Percentiles rank a stretch among this genome's conserved stretches.
phyloP scores from a whole-genome alignment of 2,329 filamentous ascomycete species.

The Anisogramma anomala region DNA sequence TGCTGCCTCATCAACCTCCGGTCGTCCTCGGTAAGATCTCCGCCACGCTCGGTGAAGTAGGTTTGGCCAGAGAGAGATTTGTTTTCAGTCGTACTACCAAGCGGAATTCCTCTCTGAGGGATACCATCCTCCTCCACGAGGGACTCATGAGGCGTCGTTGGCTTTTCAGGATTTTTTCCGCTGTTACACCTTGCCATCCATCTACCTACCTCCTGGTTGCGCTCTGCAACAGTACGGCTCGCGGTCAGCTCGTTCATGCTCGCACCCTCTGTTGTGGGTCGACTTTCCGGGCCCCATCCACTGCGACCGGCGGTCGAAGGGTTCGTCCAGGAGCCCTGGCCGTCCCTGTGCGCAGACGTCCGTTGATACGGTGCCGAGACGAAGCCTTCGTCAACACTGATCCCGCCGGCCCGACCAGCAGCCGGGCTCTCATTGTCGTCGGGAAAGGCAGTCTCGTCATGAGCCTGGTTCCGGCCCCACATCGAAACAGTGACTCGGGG shows the following conservation, averaged over 20 bases:
- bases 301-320: slow-evolving; percentile 28
- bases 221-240: slow-evolving; percentile 31
- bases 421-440: slow-evolving; percentile 24
- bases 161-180: slow-evolving; percentile 16
- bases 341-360: slow-evolving; percentile 27
- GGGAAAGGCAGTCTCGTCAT: slow-evolving; percentile 27
- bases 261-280: slow-evolving; percentile 30
- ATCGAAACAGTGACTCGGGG: slow-evolving; percentile 46
- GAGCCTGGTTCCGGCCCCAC: slow-evolving; percentile 34
- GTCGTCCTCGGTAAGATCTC: slow-evolving; percentile 34
- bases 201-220: slow-evolving; percentile 37
- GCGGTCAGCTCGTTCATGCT: slow-evolving; percentile 39
- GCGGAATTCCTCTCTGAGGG: slow-evolving; percentile 30
- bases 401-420: slow-evolving; percentile 24
- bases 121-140: slow-evolving; percentile 23
- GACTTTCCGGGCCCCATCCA: slow-evolving; percentile 37
- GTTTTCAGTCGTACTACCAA: slow-evolving; percentile 40
- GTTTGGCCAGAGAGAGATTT: slow-evolving; percentile 35
- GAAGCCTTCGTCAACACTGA: slow-evolving; percentile 26
- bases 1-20: slow-evolving; percentile 37
- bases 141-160: slow-evolving; percentile 10
- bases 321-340: slow-evolving; percentile 30
- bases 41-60: slow-evolving; percentile 33
- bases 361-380: slow-evolving; percentile 14
- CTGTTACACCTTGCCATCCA: slow-evolving; percentile 33